Evolutionary conservation across 2,329 filamentous ascomycete genomes (phyloP).

Genomic region (Colletotrichum magnum): DNA sequence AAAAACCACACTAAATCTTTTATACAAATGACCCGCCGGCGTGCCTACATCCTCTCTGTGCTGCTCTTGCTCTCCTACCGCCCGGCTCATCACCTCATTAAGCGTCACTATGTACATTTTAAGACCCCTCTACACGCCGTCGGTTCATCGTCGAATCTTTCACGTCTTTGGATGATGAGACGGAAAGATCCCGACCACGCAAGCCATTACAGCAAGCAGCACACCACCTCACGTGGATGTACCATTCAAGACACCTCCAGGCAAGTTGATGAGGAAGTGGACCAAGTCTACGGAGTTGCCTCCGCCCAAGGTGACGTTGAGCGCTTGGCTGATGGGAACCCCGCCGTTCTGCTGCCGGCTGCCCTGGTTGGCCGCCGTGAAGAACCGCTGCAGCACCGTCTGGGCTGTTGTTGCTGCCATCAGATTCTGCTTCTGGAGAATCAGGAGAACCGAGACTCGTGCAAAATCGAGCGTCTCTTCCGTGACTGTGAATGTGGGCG

Average conservation of each 20-base stretch:
- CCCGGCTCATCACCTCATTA: conserved; percentile 31
- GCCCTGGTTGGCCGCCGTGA: conserved; percentile 56
- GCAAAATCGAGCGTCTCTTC: conserved; percentile 75
- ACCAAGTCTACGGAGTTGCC: conserved; percentile 66
- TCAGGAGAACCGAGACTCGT: conserved; percentile 72
- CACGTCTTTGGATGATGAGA: too few relatives aligned
- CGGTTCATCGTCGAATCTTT: conserved; percentile 31
- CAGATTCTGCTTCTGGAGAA: conserved; percentile 70
- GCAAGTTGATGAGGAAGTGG: conserved; percentile 58
- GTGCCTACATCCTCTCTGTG: conserved; percentile 30
- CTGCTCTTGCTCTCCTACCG: not conserved
- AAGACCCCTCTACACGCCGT: conserved; percentile 29
- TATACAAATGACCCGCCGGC: conserved; percentile 46
- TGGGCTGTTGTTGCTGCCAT: conserved; percentile 69
- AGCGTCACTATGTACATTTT: conserved; percentile 37
- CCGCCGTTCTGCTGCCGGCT: conserved; percentile 48
- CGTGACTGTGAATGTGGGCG: conserved; percentile 62
- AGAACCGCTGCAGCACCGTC: conserved; percentile 67
- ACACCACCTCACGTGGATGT: conserved; percentile 43
- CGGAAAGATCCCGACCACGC: not conserved
- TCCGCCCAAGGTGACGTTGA: conserved; percentile 58
- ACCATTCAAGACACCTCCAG: conserved; percentile 17
- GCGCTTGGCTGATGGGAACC: conserved; percentile 52
- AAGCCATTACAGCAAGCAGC: not conserved
- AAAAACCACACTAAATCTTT: conserved; percentile 39